A percentile compares a stretch with the other conserved stretches of the same genome.
Conservation (phyloP, 306 rosid species). For the Adenanthera pavonina region DNA sequence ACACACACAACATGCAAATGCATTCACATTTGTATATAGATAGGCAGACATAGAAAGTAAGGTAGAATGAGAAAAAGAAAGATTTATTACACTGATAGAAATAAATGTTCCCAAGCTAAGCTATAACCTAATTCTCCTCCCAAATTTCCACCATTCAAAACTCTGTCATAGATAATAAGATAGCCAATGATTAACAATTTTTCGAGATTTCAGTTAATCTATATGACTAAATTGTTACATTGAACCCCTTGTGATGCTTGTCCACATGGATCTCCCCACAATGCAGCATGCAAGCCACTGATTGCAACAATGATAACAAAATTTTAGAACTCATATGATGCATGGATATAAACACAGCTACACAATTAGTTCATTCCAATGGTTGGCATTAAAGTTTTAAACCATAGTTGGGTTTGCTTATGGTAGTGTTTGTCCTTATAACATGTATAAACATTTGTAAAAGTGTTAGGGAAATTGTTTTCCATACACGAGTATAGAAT, state of each 20-base stretch:
- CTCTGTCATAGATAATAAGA: constrained; percentile 55
- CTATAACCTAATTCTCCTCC: constrained; percentile 83
- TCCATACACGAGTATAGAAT: too few species aligned
- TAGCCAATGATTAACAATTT: constrained; percentile 21
- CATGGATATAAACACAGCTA: background rate
- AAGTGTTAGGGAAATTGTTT: too few species aligned
- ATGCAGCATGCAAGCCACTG: constrained; percentile 65
- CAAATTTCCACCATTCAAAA: constrained; percentile 80
- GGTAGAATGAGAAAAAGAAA: constrained; percentile 31
- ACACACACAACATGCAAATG: constrained; percentile 9
- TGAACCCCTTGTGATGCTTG: constrained; percentile 91
- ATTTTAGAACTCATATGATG: constrained; percentile 20
- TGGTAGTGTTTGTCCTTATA: too few species aligned
- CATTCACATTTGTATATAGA: constrained; percentile 1
- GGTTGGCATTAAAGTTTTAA: too few species aligned
- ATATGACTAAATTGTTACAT: too few species aligned
- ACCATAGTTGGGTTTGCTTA: too few species aligned
- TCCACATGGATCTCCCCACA: constrained; percentile 94
- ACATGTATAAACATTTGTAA: too few species aligned
- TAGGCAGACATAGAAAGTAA: constrained; percentile 30
- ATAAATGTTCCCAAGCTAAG: constrained; percentile 69
- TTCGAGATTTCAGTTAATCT: background rate
- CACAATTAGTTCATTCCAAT: too few species aligned
- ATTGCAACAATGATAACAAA: constrained; percentile 67
- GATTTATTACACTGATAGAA: constrained; percentile 65